Base-by-base conservation (phyloP, 2,329 filamentous ascomycete species). In the Eutypa lata region DNA sequence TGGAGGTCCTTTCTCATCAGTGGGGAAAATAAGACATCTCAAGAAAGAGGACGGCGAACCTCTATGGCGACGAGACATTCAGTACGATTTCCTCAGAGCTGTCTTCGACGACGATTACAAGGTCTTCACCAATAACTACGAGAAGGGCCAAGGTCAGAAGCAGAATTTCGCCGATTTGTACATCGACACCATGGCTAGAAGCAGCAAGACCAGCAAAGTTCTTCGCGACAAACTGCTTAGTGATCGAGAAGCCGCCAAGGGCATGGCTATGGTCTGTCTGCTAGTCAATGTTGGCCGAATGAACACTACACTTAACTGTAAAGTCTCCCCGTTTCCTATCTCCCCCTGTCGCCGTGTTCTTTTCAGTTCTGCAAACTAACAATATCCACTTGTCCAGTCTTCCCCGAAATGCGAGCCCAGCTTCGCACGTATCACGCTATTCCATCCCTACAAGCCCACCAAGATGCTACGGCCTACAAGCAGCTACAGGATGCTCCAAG, bases 181-280 rank as follows among this genome's bases (percentile, higher is more conserved):
- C 73, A 93, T 99, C 65, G 94, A 97, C 72, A 93, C 94, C 55
- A 97, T 99, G 93, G 91, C 94, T 3, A 85, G 91, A 71, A 99
- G 94, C 75, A 97, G 91, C 79, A 99, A 99, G 78, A 97, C 93
- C 26, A 97, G 94, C 79, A 97, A 97, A 75, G 94, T 99, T 48
- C 79, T 99, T 58, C 91, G 96, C 71, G 94, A 99, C 73, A 97
- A 99, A 77, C 80, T 99, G 59, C 81, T 96, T 65, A 94, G 88
- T 61, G 94, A 99, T 69, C 87, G 90, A 65, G 87, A 91, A 59
- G 92, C 92, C 21, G 94, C 93, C 35, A 91, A 96, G 70, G 93
- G 91, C 66, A 99, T 99, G 94, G 94, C 94, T 50, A 99, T 99
- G 94, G 93, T 99, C 54, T 99, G 94, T 72, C 76, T 99, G 59